These are phyloP conservation scores for Komagataella pastoris DNA, from an alignment of 805 yeast species.

Conservation along the genomic window DNA sequence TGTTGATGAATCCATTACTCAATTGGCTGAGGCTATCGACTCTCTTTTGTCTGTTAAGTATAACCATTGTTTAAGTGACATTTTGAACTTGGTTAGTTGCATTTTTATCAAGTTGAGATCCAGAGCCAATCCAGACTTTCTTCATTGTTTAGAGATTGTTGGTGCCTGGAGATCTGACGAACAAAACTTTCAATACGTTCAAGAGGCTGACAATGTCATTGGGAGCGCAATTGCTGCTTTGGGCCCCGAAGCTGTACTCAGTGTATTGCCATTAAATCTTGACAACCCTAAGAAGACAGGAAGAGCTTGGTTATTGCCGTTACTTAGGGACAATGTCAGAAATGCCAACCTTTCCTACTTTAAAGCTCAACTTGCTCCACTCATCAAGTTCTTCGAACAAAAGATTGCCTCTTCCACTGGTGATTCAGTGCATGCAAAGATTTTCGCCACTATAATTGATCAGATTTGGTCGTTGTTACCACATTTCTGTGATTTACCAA, in stretches of 20 bases:
- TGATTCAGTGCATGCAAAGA: constrained; percentile 57
- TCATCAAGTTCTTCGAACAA: constrained; percentile 37
- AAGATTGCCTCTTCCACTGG: constrained; percentile 31
- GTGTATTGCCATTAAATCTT: constrained; percentile 69
- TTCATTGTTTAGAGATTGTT: constrained; percentile 51
- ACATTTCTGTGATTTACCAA: constrained; percentile 77
- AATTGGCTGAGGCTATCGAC: constrained; percentile 34
- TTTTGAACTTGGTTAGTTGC: constrained; percentile 54
- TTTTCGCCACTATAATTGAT: constrained; percentile 74
- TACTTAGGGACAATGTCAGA: constrained; percentile 75
- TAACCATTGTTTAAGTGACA: constrained; percentile 63
- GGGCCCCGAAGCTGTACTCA: constrained; percentile 79
- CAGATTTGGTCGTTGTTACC: constrained; percentile 92
- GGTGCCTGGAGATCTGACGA: constrained; percentile 85
- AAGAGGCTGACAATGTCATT: constrained; percentile 70
- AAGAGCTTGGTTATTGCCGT: constrained; percentile 90
- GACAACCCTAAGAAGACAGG: constrained; percentile 53
- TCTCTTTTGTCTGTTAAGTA: constrained; percentile 61
- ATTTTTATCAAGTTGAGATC: constrained; percentile 49
- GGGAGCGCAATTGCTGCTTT: constrained; percentile 65
- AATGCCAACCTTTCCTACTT: constrained; percentile 58
- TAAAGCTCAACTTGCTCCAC: constrained; percentile 51
- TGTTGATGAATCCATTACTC: constrained; percentile 38
- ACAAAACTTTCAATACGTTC: constrained; percentile 48
- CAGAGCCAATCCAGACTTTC: constrained; percentile 59